Base-by-base conservation (phyloP, 257 asterid genomes). In the Rhazya stricta region DNA sequence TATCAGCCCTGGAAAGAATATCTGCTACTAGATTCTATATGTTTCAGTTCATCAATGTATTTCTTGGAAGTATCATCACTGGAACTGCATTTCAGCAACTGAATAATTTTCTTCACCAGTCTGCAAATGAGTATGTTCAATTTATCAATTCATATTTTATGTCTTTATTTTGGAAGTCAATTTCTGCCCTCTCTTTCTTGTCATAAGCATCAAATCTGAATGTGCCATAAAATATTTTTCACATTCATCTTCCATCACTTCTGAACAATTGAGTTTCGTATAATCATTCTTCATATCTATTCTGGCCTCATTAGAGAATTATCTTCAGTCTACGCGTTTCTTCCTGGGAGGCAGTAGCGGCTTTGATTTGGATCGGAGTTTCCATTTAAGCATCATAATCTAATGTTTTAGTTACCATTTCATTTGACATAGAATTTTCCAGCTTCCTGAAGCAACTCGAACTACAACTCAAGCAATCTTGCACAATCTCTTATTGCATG, bases 41-140 rank as follows among this genome's bases (percentile, higher is more conserved):
- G 66, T 93, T 93, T 81, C 92, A 89, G 88, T 93, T 93, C 74
- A 74, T 91, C 27, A 93, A 91, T 71, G 96, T 93, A 46, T 93
- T 93, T 82, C 98, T 93, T 46, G 93, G 95, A 82, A 93, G 96
- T 77, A 87, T 93, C 53, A 91, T 91, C 69, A 87, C 97, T 19
- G 98, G 98, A 73, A 80, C 91, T 74, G 98, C 98, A 65, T 65
- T 93, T 76, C 78, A 89, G 80, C 97, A 93, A 79, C 88, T 93
- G 48, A 79, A 86, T 63, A 84, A 81, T 45, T 93, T 91, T 78
- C 73, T 88, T 54, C 83, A 83, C 43, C 88, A 83, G 84, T 80
- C 97, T 27, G 84, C 92, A 66, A 79, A 82, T 8, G 77, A 90
- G 98, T 93, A 90, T 13, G 95, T 82, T 53, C 9, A 53, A 5